Base-by-base conservation (phyloP, 768 basidiomycete genomes). In the Termitomyces sp. region DNA sequence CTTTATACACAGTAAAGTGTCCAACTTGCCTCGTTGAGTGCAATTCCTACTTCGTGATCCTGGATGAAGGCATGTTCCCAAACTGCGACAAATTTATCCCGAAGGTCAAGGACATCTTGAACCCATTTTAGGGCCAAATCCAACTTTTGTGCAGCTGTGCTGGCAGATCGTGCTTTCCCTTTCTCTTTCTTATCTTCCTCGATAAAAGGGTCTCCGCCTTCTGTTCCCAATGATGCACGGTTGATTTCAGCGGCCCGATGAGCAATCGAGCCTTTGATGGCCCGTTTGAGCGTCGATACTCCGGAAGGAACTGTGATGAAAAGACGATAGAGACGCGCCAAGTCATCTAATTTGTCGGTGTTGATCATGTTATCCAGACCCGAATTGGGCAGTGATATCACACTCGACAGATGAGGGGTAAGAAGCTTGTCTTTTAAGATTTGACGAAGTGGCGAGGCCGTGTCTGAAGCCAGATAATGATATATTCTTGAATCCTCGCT, bases 351-450 rank as follows among this genome's bases (percentile, higher is more conserved):
- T 66, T 86, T 89, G 65, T 91, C 84, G 27, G 79, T 72, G 65
- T 98, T 91, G 41, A 98, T 78, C 91, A 98, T 94, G 16, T 73
- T 73, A 59, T 94, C 85, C 44, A 98, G 71, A 9, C 97, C 97
- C 5, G 94, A 93, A 59, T 85, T 83, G 1, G 83, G 79, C 82
- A 92, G 89, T 31, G 76, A 76, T 53, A 98, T 83, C 50, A 97
- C 79, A 5, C 80, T 74, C n/a, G 72, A 64, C 16, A 98, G 72
- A 68, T 98, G 91, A 7, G 88, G 78, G 0, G 86, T 81, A 35
- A 99, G 76, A 35, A 98, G 84, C 50, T 85, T 73, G 39, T 84
- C 75, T 65, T 94, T 84, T 15, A 98, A 77, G 42, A 96, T 91
- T 50, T 81, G 76, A 25, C 82, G 80, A 13, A 99, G 76, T 2